Percentiles rank a stretch among this genome's conserved stretches.
phyloP scores from a whole-genome alignment of 768 basidiomycete species.

The Boletellus emodensis region DNA sequence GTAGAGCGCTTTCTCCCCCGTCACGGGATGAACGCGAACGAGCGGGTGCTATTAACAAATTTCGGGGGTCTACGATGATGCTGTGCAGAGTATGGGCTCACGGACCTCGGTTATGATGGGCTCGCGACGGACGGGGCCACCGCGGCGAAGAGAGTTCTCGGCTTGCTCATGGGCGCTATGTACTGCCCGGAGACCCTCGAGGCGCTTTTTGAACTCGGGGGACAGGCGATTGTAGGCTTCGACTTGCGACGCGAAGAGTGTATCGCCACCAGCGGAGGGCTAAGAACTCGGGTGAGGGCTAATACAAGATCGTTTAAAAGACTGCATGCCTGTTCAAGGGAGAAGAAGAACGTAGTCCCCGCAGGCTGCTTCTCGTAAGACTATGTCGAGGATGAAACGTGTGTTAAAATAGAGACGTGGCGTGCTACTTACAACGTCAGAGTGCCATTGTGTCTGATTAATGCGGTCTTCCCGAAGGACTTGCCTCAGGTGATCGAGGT shows the following conservation, averaged over 20 bases:
- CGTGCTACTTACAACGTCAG: conserved; percentile 42
- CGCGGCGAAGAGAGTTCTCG: conserved; percentile 40
- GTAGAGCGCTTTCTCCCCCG: conserved; percentile 59
- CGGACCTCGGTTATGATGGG: conserved; percentile 44
- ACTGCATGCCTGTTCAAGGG: conserved; percentile 42
- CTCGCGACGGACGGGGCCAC: conserved; percentile 48
- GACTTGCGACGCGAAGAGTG: conserved; percentile 53
- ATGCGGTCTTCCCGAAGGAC: conserved; percentile 39
- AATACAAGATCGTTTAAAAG: too few species aligned
- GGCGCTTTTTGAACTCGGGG: conserved; percentile 50
- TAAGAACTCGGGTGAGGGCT: conserved; percentile 11
- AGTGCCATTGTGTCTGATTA: conserved; percentile 48
- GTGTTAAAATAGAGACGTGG: neutral
- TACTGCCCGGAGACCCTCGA: conserved; percentile 54
- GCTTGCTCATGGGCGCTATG: conserved; percentile 54
- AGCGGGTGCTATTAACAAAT: conserved; percentile 40
- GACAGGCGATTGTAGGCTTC: conserved; percentile 60
- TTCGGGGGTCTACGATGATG: too few species aligned
- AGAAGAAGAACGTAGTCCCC: conserved; percentile 54
- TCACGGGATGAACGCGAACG: conserved; percentile 57
- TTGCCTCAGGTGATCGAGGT: conserved; percentile 41
- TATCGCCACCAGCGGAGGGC: conserved; percentile 44
- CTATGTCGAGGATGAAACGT: conserved; percentile 15
- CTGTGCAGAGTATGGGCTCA: neutral
- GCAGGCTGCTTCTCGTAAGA: conserved; percentile 56